Base-by-base conservation (phyloP, 129 eudicot species). In the Tagetes erecta region DNA sequence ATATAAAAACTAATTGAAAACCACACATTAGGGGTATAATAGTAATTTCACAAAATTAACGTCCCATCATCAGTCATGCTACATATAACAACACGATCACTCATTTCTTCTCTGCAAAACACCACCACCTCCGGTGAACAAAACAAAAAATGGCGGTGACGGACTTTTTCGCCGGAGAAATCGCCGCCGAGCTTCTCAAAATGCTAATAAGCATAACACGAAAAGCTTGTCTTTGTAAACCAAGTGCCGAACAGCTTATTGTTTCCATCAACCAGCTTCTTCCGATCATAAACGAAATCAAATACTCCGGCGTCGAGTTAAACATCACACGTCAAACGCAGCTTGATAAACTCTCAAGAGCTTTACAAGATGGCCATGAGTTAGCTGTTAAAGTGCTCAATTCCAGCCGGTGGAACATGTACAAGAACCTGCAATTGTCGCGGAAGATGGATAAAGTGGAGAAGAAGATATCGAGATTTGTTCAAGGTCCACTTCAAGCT, bases 101-200 rank as follows among this genome's bases (percentile, higher is more conserved):
- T 53, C 76, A 35, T 52, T 41, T 47, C 41, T 59, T 42, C 8
- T n/a, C 8, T 8, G 37, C 37, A 44, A 12, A 59, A 0, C 77
- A 2, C 52, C 70, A 38, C 71, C 57, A 31, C 20, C 70, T 40
- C 77, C 74, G 58, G 77, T 9, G 71, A 14, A 35, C 30, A 20
- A 20, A 20, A n/a, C 20, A 3, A 0, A 36, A 36, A 44, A 93
- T 90, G 96, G 85, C 83, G 42, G 82, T 93, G 4, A 81, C 92
- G 12, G 98, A 93, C 40, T 67, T 90, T 2, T 93, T 93, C 76
- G 98, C 83, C 77, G 98, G 98, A 69, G 98, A 93, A 66, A 88
- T 93, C 1, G 87, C 97, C 76, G 86, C 92, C 2, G 98, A 93
- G 73, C 97, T 93, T 10, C 83, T 93, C 20, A 93, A 90, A 78